Conservation (phyloP, 805 yeast species). For the Candida easanensis region DNA sequence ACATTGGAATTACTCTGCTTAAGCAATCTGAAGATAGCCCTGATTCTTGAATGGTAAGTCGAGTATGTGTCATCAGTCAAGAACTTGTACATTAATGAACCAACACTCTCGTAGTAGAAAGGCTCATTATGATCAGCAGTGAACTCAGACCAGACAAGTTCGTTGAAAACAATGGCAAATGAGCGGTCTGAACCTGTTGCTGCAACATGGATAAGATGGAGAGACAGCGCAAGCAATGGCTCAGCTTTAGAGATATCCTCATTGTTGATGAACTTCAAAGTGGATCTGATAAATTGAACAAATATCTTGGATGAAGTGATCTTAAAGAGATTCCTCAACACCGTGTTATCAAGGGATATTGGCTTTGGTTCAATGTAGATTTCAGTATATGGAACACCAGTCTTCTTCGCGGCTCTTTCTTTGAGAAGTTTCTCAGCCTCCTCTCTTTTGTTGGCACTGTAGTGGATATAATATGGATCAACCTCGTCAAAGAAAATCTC, state of each 20-base stretch:
- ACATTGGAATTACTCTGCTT: constrained; percentile 29
- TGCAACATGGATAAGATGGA: constrained; percentile 67
- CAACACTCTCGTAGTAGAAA: constrained; percentile 37
- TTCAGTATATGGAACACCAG: constrained; percentile 39
- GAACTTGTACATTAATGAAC: constrained; percentile 37
- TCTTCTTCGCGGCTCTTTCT: constrained; percentile 41
- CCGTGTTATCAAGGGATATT: constrained; percentile 32
- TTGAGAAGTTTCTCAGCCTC: constrained; percentile 72
- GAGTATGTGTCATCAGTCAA: constrained; percentile 40
- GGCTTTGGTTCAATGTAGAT: constrained; percentile 57
- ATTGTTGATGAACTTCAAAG: constrained; percentile 38
- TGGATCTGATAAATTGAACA: constrained; percentile 47
- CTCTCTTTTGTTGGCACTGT: constrained; percentile 73
- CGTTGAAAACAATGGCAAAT: constrained; percentile 28
- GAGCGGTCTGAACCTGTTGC: constrained; percentile 37
- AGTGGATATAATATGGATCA: constrained; percentile 83
- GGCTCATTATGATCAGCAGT: constrained; percentile 37
- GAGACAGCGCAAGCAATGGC: constrained; percentile 49
- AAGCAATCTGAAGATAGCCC: constrained; percentile 46
- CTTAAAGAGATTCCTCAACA: constrained; percentile 44
- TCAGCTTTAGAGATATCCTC: constrained; percentile 47
- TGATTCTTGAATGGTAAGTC: constrained; percentile 50
- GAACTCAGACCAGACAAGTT: constrained; percentile 35
- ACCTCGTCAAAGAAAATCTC: constrained; percentile 48
- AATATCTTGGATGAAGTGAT: constrained; percentile 55